These are phyloP conservation scores for Fusarium tanahbumbuense DNA, from an alignment of 2,329 filamentous ascomycete species.

Conservation along the genomic window DNA sequence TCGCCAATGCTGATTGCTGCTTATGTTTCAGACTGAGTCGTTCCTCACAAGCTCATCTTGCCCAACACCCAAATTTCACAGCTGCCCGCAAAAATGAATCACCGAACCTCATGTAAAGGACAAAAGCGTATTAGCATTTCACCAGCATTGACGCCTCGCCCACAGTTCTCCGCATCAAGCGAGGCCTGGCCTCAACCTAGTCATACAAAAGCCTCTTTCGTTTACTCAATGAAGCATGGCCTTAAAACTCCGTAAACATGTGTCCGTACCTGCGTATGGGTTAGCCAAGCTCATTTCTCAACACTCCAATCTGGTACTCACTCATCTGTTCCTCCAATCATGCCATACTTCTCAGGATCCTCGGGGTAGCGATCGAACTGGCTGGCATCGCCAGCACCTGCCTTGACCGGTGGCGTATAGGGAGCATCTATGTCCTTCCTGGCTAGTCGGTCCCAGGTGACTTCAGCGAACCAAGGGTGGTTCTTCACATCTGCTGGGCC, in stretches of 20 bases:
- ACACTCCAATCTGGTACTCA: slow-evolving; percentile 61
- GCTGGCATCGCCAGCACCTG: slow-evolving; percentile 92
- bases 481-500: slow-evolving; percentile 93
- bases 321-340: slow-evolving; percentile 79
- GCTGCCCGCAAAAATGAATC: slow-evolving; percentile 10
- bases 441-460: slow-evolving; percentile 94
- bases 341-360: slow-evolving; percentile 92
- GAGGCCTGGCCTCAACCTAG: slow-evolving; percentile 26
- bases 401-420: slow-evolving; percentile 95
- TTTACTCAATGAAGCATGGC: slow-evolving; percentile 24
- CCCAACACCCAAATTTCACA: slow-evolving; percentile 9
- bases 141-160: slow-evolving; percentile 11
- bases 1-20: slow-evolving; percentile 5
- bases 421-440: slow-evolving; percentile 98
- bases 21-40: slow-evolving; percentile 8
- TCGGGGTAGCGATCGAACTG: slow-evolving; percentile 99
- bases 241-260: slow-evolving; percentile 80
- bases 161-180: slow-evolving; percentile 21
- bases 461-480: slow-evolving; percentile 96
- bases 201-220: slow-evolving; percentile 33
- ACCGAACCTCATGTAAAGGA: slow-evolving; percentile 3
- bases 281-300: slow-evolving; percentile 24
- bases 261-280: slow-evolving; percentile 70
- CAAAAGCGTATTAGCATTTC: slow-evolving; percentile 9
- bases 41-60: slow-evolving; percentile 8